Conservation (phyloP, 371 early-diverging fungal genomes). For the Lichtheimia ornata region DNA sequence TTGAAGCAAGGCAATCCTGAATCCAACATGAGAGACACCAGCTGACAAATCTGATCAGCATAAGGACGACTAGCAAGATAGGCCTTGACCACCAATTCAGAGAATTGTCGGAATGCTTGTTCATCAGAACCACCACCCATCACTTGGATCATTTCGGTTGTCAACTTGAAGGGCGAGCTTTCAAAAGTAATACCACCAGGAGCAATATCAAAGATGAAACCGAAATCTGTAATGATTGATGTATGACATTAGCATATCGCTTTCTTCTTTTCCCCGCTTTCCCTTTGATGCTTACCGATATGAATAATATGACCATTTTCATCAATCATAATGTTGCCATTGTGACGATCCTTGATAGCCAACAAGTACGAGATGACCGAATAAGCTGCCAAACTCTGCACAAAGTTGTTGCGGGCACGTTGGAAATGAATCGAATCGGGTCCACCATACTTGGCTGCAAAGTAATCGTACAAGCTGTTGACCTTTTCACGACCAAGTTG, state of each 20-base stretch:
- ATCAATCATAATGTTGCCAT: slow-evolving; percentile 99
- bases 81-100: slow-evolving; percentile 89
- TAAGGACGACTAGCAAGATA: slow-evolving; percentile 91
- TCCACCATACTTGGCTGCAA: slow-evolving; percentile 93
- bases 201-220: slow-evolving; percentile 98
- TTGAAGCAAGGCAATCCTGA: slow-evolving; percentile 99
- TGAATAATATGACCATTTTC: slow-evolving; percentile 97
- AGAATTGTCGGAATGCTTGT: slow-evolving; percentile 86
- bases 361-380: slow-evolving; percentile 95
- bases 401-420: slow-evolving; percentile 93
- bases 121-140: slow-evolving; percentile 90
- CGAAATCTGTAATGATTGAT: slow-evolving; percentile 81
- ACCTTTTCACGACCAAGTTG: slow-evolving; percentile 98
- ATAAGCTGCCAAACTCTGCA: slow-evolving; percentile 96
- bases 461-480: slow-evolving; percentile 95
- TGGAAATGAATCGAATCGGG: slow-evolving; percentile 89
- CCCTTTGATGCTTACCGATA: slow-evolving; percentile 69
- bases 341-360: slow-evolving; percentile 99
- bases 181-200: slow-evolving; percentile 99
- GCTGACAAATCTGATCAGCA: slow-evolving; percentile 90
- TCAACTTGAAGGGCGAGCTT: slow-evolving; percentile 98
- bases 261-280: neutral
- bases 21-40: slow-evolving; percentile 92
- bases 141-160: slow-evolving; percentile 96
- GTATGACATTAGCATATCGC: neutral